These are phyloP conservation scores for Talaromyces sp. DNA, from an alignment of 2,329 filamentous ascomycete genomes.

Conservation along the genomic window DNA sequence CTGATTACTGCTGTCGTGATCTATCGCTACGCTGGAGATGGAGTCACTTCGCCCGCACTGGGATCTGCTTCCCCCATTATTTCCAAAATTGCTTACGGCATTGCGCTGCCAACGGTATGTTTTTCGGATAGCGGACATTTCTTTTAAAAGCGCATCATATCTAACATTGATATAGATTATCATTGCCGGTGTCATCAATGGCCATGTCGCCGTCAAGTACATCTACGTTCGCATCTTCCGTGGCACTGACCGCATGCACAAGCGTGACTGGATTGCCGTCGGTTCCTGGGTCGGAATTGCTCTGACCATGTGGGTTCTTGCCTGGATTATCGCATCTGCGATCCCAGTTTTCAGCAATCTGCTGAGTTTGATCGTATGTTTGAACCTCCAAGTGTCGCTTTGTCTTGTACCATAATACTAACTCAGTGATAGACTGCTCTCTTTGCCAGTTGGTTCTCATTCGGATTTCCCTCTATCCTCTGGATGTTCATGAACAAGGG, in stretches of 20 bases:
- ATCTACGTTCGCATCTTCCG: slow-evolving; percentile 66
- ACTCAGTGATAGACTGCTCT: slow-evolving; percentile 48
- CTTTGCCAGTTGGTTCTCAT: slow-evolving; percentile 70
- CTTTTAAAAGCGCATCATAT: neutral
- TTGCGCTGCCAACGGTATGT: slow-evolving; percentile 65
- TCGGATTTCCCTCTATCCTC: slow-evolving; percentile 40
- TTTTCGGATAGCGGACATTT: neutral
- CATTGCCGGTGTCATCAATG: slow-evolving; percentile 71
- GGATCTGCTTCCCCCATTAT: slow-evolving; percentile 61
- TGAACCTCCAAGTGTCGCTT: neutral
- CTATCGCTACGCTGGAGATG: slow-evolving; percentile 66
- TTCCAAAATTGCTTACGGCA: slow-evolving; percentile 67
- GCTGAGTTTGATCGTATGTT: slow-evolving; percentile 59
- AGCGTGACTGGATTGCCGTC: slow-evolving; percentile 55
- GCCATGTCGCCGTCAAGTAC: slow-evolving; percentile 67
- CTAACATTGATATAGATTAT: slow-evolving; percentile 53
- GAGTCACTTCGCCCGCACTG: slow-evolving; percentile 67
- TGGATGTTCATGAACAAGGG: slow-evolving; percentile 43
- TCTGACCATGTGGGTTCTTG: slow-evolving; percentile 59
- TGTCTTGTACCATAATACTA: slow-evolving; percentile 18
- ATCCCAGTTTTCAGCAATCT: slow-evolving; percentile 71
- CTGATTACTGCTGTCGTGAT: slow-evolving; percentile 67
- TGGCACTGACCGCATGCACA: slow-evolving; percentile 59
- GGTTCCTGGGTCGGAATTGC: slow-evolving; percentile 63
- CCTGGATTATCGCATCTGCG: slow-evolving; percentile 69